Conservation (phyloP, 1,139 yeast genomes). For the Pneumocystis sp. region DNA sequence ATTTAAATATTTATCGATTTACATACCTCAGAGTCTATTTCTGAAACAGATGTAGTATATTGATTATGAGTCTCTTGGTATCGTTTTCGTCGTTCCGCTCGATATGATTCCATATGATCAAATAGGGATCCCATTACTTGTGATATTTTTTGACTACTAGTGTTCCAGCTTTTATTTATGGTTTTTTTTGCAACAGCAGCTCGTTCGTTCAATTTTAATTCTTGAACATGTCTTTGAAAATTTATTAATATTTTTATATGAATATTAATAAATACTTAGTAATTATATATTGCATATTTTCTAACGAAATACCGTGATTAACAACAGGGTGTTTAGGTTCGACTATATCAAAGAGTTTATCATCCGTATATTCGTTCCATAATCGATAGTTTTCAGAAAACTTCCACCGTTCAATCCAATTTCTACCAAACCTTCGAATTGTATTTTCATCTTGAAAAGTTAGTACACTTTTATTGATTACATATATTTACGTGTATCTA, state of each 20-base stretch:
- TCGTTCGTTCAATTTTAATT: not conserved
- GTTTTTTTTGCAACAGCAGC: not conserved
- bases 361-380: conserved; percentile 66
- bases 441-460: conserved; percentile 3
- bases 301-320: conserved; percentile 14
- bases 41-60: not conserved
- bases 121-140: not conserved
- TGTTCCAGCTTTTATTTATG: not conserved
- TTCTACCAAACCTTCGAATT: conserved; percentile 26
- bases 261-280: conserved; percentile 14
- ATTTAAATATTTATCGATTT: not conserved
- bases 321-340: conserved; percentile 54
- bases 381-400: conserved; percentile 50
- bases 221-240: not conserved
- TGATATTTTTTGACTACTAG: not conserved
- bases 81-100: not conserved
- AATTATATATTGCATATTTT: conserved; percentile 15
- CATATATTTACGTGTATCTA: conserved; percentile 21
- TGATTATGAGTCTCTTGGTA: not conserved
- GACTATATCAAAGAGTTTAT: conserved; percentile 73
- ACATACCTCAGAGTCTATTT: not conserved
- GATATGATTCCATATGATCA: not conserved
- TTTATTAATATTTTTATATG: conserved; percentile 4
- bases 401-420: conserved; percentile 54
- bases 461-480: not conserved